A percentile compares a stretch with the other conserved stretches of the same genome.
Evolutionary conservation across 352 stramenopile genomes (phyloP).

Genomic region (Globisporangium polare): DNA sequence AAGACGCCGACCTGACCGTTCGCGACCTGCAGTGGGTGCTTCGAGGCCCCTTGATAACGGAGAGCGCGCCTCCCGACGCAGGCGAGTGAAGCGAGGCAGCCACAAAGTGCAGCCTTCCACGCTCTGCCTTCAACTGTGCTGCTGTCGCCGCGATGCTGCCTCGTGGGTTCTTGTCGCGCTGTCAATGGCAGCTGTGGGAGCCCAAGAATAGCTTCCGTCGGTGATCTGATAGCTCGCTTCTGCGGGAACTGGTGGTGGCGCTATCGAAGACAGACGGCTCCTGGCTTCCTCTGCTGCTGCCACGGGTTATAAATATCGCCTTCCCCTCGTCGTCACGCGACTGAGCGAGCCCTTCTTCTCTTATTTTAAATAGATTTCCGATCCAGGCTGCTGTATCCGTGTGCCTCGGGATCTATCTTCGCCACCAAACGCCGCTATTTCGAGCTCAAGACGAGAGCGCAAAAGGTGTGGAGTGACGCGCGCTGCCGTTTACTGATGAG

Average conservation of each 20-base stretch:
- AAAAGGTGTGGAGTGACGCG: neutral
- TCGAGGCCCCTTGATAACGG: neutral
- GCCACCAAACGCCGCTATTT: neutral
- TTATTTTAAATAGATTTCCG: neutral
- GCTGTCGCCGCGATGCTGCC: neutral
- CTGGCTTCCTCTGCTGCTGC: neutral
- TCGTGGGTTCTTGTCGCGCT: constrained; percentile 1
- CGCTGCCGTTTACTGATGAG: neutral
- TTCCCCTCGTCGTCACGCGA: neutral
- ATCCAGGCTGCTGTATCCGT: neutral
- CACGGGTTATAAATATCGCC: neutral
- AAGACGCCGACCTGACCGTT: neutral
- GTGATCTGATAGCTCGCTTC: neutral
- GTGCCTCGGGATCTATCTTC: neutral
- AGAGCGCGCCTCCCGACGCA: neutral
- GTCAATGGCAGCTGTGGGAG: neutral
- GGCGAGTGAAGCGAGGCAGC: neutral
- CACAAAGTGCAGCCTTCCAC: neutral
- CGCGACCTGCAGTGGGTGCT: neutral
- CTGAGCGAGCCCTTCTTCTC: neutral
- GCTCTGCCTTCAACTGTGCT: neutral
- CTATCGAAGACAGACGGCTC: no score
- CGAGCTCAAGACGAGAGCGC: neutral
- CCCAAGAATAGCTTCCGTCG: neutral
- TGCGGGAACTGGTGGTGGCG: neutral